phyloP scores from a whole-genome alignment of 352 stramenopile species.

The Plasmopara viticola region DNA sequence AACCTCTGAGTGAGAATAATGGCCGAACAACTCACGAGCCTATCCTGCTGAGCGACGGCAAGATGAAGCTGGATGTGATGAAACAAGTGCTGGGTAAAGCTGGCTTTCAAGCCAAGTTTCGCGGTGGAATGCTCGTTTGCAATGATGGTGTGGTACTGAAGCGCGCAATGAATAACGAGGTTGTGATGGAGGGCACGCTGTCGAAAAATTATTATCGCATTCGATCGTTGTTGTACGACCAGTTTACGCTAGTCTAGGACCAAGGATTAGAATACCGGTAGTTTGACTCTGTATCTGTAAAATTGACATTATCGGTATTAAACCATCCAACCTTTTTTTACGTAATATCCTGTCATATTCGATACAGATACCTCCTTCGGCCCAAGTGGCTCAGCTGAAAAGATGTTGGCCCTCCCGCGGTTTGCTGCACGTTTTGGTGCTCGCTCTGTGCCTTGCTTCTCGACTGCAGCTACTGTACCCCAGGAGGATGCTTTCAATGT shows the following conservation, averaged over 20 bases:
- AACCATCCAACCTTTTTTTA: background rate
- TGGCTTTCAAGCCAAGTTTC: constrained; percentile 86
- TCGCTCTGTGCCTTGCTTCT: constrained; percentile 34
- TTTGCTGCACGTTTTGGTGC: constrained; percentile 32
- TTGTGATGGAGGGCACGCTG: constrained; percentile 80
- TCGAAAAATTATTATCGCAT: constrained; percentile 86
- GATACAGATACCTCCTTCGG: constrained; percentile 18
- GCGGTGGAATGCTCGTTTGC: constrained; percentile 85
- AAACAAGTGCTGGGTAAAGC: constrained; percentile 83
- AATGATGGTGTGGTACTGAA: constrained; percentile 86
- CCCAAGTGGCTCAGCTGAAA: constrained; percentile 9
- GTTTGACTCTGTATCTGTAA: too few relatives aligned
- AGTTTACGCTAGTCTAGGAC: constrained; percentile 80
- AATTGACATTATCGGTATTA: too few relatives aligned
- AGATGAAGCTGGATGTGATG: constrained; percentile 87
- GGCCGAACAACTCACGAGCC: constrained; percentile 52
- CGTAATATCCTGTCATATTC: constrained; percentile 1
- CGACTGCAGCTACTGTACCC: constrained; percentile 37
- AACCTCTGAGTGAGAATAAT: constrained; percentile 39
- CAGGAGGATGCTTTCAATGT: constrained; percentile 21
- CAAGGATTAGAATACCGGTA: too few relatives aligned
- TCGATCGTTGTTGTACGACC: constrained; percentile 78
- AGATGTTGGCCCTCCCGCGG: constrained; percentile 49
- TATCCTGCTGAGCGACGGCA: constrained; percentile 82
- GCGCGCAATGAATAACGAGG: constrained; percentile 81